Evolutionary conservation across 2,329 filamentous ascomycete genomes (phyloP), one percentile per base, ranked within the genome.

Genomic region (Alternaria incomplexa): DNA sequence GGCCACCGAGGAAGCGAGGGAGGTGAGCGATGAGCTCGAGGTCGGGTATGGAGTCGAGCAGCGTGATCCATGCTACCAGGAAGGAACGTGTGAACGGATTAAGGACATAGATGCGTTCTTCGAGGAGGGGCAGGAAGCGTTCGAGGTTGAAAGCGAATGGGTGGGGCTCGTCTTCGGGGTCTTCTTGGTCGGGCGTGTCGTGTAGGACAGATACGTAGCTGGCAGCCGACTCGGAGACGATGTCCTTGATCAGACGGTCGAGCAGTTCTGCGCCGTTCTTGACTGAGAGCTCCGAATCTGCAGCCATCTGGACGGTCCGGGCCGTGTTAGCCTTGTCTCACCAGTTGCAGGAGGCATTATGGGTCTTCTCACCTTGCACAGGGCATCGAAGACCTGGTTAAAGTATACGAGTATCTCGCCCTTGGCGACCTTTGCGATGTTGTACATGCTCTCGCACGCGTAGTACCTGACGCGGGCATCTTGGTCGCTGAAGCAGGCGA

Each of bases 391-490:
- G 67, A 99, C 96, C 74, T 96, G 92, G 81, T 99, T 99, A 82
- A 99, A 99, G 84, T 97, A 99, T 44, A 96, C 88, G 68, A 99
- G 82, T 20, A 99, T 96, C 81, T 99, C 96, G 40, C 96, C 96
- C 82, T 99, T 99, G 64, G 95, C 96, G 51, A 99, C 96, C 83
- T 99, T 99, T 76, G 96, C 94, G 77, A 99, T 99, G 81, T 99
- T 99, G 83, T 99, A 99, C 96, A 99, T 99, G 80, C 94, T 96
- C 84, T 99, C 96, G 82, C 96, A 99, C 23, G 96, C 96, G 82
- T 99, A 99, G 81, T 99, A 99, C 68, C 96, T 89, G 30, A 98
- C 96, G 62, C 96, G 89, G 26, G 96, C 94, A 90, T 99, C 96
- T 83, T 98, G 96, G 73, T 99, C 96, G 61, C 92, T 93, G 81